Percentiles rank a stretch among this genome's conserved stretches.
Evolutionary conservation across 768 basidiomycete species (phyloP).

Genomic region (Glaciozyma martinii): DNA sequence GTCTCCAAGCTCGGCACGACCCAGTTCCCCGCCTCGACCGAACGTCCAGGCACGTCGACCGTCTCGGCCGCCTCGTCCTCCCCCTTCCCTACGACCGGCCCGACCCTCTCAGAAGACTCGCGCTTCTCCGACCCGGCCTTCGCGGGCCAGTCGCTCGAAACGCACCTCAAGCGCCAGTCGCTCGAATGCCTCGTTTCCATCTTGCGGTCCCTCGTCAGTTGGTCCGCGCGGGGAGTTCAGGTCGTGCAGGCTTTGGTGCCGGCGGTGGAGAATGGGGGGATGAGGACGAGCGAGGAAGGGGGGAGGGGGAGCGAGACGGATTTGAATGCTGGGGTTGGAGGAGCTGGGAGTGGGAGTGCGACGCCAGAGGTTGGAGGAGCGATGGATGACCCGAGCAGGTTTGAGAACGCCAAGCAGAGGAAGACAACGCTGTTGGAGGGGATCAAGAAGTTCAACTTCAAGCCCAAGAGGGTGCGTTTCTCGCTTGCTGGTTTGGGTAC

Average conservation of each 20-base stretch:
- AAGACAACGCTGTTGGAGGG: conserved; percentile 92
- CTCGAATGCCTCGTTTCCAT: conserved; percentile 88
- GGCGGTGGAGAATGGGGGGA: conserved; percentile 24
- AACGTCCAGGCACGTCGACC: conserved; percentile 12
- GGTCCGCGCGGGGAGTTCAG: conserved; percentile 47
- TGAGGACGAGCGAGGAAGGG: conserved; percentile 13
- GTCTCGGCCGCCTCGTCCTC: conserved; percentile 28
- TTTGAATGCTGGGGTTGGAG: background rate
- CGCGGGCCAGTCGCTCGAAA: conserved; percentile 47
- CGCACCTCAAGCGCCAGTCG: conserved; percentile 76
- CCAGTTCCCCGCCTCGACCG: conserved; percentile 39
- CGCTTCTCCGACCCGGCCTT: conserved; percentile 23
- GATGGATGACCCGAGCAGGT: conserved; percentile 79
- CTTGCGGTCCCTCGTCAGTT: conserved; percentile 77
- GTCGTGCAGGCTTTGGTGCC: conserved; percentile 14
- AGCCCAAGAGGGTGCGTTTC: conserved; percentile 76
- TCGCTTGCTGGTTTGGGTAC: background rate
- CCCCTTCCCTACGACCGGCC: conserved; percentile 46
- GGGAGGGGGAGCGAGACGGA: conserved; percentile 22
- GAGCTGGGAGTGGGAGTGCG: conserved; percentile 44
- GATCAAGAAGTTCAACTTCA: conserved; percentile 95
- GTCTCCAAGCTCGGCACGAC: conserved; percentile 79
- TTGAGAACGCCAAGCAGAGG: conserved; percentile 91
- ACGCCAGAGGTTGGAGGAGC: conserved; percentile 56
- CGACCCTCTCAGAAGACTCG: conserved; percentile 56